Evolutionary conservation across 495 filamentous ascomycete genomes (phyloP), one percentile per base, ranked within the genome.

Genomic region (Penicillium chermesinum): DNA sequence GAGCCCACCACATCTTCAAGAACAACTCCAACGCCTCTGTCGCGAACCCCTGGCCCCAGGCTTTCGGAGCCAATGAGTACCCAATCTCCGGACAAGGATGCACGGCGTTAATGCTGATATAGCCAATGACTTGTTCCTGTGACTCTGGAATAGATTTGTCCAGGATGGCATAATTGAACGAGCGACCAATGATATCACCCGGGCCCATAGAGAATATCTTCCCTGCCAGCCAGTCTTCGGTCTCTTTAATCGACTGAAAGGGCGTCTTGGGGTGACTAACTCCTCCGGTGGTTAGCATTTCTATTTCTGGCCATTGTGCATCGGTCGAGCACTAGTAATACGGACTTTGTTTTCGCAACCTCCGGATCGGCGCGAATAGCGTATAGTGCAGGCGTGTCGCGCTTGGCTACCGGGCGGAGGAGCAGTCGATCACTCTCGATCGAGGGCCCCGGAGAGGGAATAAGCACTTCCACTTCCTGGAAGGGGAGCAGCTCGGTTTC

Each of bases 31-130:
- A 35, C 5, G 62, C 63, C 34, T 69, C 65, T 7, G 65, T 64
- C 7, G 64, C 65, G 34, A 52, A 62, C 0, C 68, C 68, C n/a
- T 64, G 59, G 0, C 65, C 65, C 67, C 62, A 69, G 7, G 44
- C 38, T 17, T 46, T 47, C 3, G 58, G 61, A 36, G 59, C 50
- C 7, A 66, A 44, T 14, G 58, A 58, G 35, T 66, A 70, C 13
- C 67, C 64, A 16, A 70, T 56, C 20, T 69, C 57, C 4, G 68
- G 63, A 32, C 48, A 53, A 0, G 60, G 60, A 9, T 46, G 36
- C 16, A 53, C 25, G 2, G 25, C 18, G 3, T 58, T 59, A 38
- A 54, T 47, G 18, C 60, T 52, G n/a, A 62, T 44, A 32, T 55
- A 60, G 1, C 60, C 60, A 39, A 63, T 42, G 2, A 63, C 34